phyloP scores from a whole-genome alignment of 1,284 basidiomycete species.

The Rhodotorula glutinis region DNA sequence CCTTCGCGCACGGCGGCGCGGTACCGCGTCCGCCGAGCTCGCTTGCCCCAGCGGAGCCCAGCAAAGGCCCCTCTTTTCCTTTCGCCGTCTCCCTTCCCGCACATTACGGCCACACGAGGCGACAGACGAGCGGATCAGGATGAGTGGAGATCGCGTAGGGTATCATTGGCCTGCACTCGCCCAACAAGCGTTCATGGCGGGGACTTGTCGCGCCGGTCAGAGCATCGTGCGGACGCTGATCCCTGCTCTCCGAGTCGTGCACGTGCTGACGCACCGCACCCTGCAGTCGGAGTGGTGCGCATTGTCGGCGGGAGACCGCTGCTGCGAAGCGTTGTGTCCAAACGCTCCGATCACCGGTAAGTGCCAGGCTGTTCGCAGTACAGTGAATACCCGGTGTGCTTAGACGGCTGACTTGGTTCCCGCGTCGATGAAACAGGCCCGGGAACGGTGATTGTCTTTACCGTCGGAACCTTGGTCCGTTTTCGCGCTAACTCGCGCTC shows the following conservation, averaged over 20 bases:
- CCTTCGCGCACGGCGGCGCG: too few species aligned
- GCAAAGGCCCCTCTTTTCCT: background rate
- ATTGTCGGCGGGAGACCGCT: background rate
- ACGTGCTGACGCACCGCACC: background rate
- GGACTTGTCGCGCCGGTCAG: conserved; percentile 6
- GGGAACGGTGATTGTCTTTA: conserved; percentile 21
- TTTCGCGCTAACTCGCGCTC: too few species aligned
- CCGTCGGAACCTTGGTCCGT: conserved; percentile 10
- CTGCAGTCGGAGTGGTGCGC: conserved; percentile 22
- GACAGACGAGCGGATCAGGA: background rate
- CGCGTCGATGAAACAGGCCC: conserved; percentile 13
- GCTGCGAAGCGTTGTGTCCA: background rate
- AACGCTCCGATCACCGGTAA: conserved; percentile 1
- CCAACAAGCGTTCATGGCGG: conserved; percentile 17
- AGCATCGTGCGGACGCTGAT: conserved; percentile 11
- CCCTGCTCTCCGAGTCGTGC: rapidly evolving
- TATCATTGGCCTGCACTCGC: conserved; percentile 15
- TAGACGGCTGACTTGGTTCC: background rate
- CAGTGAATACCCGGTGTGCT: too few species aligned
- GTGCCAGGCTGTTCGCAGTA: background rate
- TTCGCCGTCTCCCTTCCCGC: background rate
- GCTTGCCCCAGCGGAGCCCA: too few species aligned
- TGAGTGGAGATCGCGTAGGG: background rate
- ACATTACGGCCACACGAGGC: too few species aligned
- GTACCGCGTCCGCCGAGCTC: too few species aligned